These are phyloP conservation scores for Artomyces pyxidatus DNA, from an alignment of 768 basidiomycete species.

Conservation along the genomic window DNA sequence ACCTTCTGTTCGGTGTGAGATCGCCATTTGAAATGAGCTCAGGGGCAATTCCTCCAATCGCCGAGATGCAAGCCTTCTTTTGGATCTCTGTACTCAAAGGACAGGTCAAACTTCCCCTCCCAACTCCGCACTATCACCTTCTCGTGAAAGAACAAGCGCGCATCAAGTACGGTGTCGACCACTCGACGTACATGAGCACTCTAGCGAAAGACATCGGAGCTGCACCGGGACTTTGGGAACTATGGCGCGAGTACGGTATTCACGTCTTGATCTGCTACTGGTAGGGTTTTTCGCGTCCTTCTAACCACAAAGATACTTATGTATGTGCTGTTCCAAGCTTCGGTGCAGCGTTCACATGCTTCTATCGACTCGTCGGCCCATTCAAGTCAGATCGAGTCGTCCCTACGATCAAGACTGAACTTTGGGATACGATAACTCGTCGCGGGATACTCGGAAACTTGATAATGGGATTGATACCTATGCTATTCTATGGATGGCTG, in stretches of 20 bases:
- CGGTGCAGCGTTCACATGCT: conserved; percentile 49
- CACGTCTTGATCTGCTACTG: conserved; percentile 47
- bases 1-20: background rate
- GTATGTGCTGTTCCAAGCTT: conserved; percentile 28
- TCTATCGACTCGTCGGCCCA: conserved; percentile 51
- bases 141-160: conserved; percentile 40
- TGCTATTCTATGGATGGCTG: conserved; percentile 34
- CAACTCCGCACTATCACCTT: conserved; percentile 45
- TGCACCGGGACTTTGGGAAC: conserved; percentile 38
- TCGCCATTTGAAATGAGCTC: conserved; percentile 17
- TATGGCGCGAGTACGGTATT: conserved; percentile 41
- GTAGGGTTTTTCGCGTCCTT: conserved; percentile 19
- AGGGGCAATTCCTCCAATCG: conserved; percentile 51
- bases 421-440: conserved; percentile 53
- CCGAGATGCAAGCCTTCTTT: conserved; percentile 53
- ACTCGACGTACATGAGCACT: conserved; percentile 47
- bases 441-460: conserved; percentile 48
- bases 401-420: conserved; percentile 40
- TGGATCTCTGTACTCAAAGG: conserved; percentile 44
- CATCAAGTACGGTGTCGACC: conserved; percentile 55
- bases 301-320: background rate
- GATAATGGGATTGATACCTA: conserved; percentile 49
- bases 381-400: conserved; percentile 35
- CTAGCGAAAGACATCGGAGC: conserved; percentile 50
- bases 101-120: conserved; percentile 33